Base-by-base conservation (phyloP, 164 flowering plant species). In the grape (Vitis vinifera) region DNA sequence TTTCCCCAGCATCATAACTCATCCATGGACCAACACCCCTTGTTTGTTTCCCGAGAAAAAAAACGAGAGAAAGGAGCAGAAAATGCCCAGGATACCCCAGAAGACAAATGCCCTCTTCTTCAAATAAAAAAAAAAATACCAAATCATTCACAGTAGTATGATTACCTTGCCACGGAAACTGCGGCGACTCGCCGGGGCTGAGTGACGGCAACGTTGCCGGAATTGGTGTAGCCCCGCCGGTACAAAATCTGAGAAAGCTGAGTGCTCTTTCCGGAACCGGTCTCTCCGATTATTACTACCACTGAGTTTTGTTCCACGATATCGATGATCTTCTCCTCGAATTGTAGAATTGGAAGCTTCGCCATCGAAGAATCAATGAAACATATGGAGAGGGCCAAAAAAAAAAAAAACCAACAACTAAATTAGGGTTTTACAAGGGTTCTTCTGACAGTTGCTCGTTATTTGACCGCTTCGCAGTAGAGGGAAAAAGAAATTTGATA, bases 221-320 rank as follows among this genome's bases (percentile, higher is more conserved):
- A 79, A 11, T 86, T 77, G 48, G 98, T 79, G 83, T 81, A 91
- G 11, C 98, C 98, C 15, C 73, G 62, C 16, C 95, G 75, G 84
- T 84, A 91, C 19, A 96, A 82, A 31, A 93, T 91, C 81, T 95
- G 99, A 60, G 97, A 91, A 53, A 95, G 94, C 72, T 96, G 99
- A n/a, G 99, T 96, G 76, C 98, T 93, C 83, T 96, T 96, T 0
- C 99, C 99, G 0, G 99, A 96, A 55, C 99, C 99, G 8, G 99
- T 93, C 73, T 93, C 99, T 16, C 99, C 99, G 16, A 96, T 92
- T 12, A 96, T 71, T 3, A 96, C 98, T 0, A 86, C 92, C 6
- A 93, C 97, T 0, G 91, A 76, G 48, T 90, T 89, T 23, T 73
- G 74, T 56, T 89, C 90, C 44, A 95, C 92, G 0, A 91, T 86